Evolutionary conservation across 495 filamentous ascomycete species (phyloP), one percentile per base, ranked within the genome.

Genomic region (Penicillium desertorum): DNA sequence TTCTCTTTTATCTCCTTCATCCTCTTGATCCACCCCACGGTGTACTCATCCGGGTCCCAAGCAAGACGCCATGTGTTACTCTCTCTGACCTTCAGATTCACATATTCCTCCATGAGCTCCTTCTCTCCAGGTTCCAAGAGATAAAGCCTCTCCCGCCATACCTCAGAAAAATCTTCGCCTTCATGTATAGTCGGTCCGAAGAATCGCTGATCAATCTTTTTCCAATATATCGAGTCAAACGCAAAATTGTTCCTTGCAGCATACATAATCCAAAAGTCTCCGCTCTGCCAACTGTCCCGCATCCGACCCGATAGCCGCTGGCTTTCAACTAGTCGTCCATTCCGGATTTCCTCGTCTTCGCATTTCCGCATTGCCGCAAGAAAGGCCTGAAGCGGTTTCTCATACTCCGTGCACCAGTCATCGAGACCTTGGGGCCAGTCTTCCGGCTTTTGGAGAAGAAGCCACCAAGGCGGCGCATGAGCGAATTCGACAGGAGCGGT

Each of bases 1-100:
- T 2, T 32, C 10, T 1, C 3, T 3, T 11, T 32, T 4, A 47
- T 19, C 29, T 8, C 16, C 43, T n/a, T 45, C 43, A 23, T 45
- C 12, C 8, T 27, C 22, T 45, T 14, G 3, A 48, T 48, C 7
- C 19, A 49, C 7, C 19, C 56, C 30, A 55, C 1, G 23, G 59
- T 65, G 25, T 62, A 54, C 10, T 59, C 51, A 45, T 65, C 56
- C 5, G 62, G 62, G n/a, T 62, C 62, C 53, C 62, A 65, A 14
- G 20, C 29, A 8, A 65, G n/a, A 45, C 11, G 5, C 19, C 47
- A 23, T 2, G 45, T 65, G 7, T 55, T 19, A 34, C 44, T 62
- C 44, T 60, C 59, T 51, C 48, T 32, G 2, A 60, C 17, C 37
- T 65, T 65, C 36, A 16, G 19, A 17, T 5, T 19, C 34, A 62